Evolutionary conservation across 192 early-diverging fungal genomes (phyloP), one percentile per base, ranked within the genome.

Genomic region (Tieghemiomyces parasiticus): DNA sequence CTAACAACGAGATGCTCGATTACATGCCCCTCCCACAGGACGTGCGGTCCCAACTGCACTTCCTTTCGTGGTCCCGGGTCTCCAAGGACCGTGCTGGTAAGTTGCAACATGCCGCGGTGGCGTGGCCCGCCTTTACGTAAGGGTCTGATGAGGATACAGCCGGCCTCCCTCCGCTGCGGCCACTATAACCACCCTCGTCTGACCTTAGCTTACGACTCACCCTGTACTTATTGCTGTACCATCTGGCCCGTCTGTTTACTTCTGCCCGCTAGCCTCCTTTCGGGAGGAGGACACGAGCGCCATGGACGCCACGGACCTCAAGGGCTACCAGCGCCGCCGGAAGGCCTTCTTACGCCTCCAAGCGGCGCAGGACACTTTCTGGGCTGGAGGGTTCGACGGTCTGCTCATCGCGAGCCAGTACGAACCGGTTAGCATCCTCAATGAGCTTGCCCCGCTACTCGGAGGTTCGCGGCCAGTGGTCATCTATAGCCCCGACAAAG

Each of bases 381-480:
- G 65, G 24, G 58, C 69, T 22, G 83, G 81, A 25, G 71, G 76
- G 31, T 88, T 89, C 69, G 91, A 91, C 60, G 31, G 82, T 2
- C 72, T 99, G 16, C 65, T 97, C 19, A 65, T 95, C 28, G 88
- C 90, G 4, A 87, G 88, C 9, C 79, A 83, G 55, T 93, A 84
- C 68, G 75, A 84, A 49, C 71, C 83, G 4, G 74, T 76, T 56
- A 83, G 85, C 9, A 78, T 95, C 19, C 61, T 97, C 10, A 74
- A 84, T 35, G 71, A 68, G 46, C 75, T 99, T 6, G 46, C 72
- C 0, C 87, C 80, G 0, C 89, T 78, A 59, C 44, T 99, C n/a
- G 79, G 75, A n/a, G 84, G 85, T 59, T 93, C 90, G 20, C 69
- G 87, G 49, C 85, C 88, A 58, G 75, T 96, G 24, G 89, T 96